Base-by-base conservation (phyloP, 1,284 basidiomycete genomes). In the Ceratobasidium theobromae region DNA sequence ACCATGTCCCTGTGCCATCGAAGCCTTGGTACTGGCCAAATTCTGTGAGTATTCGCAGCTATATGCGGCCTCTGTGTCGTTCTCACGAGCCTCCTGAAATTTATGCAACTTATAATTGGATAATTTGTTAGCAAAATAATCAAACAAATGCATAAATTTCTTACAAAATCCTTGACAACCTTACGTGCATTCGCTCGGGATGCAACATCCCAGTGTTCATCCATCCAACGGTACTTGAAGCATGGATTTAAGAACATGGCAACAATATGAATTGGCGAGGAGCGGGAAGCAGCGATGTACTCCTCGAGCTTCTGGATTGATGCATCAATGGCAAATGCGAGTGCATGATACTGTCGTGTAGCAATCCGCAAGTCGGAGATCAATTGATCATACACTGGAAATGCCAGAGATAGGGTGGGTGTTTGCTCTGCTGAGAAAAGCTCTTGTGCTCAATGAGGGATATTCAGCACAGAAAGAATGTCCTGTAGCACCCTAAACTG, bases 391-490 rank as follows among this genome's bases (percentile, higher is more conserved):
- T 68, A 68, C 3, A 55, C 58, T 5, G 58, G 67, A 30, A 68
- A 35, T 18, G 60, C 58, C 12, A 68, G 30, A 1, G 60, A 23
- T 35, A 68, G 53, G 9, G 67, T 68, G 23, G 58, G 67, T 8
- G 67, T 68, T 8, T 51, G 60, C 48, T 68, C 58, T 14, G 43
- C 54, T 27, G 67, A 68, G 11, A 68, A 43, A 18, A 65, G 58
- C 18, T 68, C 57, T 25, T 68, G 67, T 8, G 45, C 67, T 18
- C 40, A 33, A 28, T 68, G 58, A 4, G 45, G 52, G 2, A 65
- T 43, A 1, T 14, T 23, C 2, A 68, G 45, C 30, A 53, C 18
- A 11, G 41, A 5, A 9, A 53, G 32, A 21, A 68, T 41, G 33
- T 68, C 58, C 3, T 54, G 49, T 4, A 67, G 52, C 23, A 53